Percentiles rank a stretch among this genome's conserved stretches.
phyloP scores from a whole-genome alignment of 805 yeast genomes.

The Saturnispora galanensis region DNA sequence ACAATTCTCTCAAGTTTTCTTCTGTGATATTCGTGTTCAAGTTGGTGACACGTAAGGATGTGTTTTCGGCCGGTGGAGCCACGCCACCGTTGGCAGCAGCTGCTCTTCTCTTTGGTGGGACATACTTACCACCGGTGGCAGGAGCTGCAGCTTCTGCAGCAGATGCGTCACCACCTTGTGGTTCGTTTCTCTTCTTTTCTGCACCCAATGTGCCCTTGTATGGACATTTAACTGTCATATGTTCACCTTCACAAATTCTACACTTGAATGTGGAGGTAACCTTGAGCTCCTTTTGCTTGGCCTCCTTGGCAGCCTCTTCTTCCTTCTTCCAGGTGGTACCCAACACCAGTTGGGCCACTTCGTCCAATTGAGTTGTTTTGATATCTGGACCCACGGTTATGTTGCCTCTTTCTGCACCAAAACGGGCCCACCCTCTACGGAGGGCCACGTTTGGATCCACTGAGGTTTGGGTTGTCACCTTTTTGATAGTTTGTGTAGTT shows the following conservation, averaged over 20 bases:
- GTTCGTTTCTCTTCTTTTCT: conserved; percentile 8
- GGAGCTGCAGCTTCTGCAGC: conserved; percentile 5
- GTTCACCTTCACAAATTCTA: conserved; percentile 91
- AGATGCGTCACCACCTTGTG: conserved; percentile 11
- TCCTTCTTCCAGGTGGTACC: conserved; percentile 70
- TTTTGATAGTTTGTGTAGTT: conserved; percentile 77
- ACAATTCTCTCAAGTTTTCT: conserved; percentile 66
- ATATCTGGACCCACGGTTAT: conserved; percentile 80
- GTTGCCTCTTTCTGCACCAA: conserved; percentile 64
- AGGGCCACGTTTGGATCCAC: conserved; percentile 82
- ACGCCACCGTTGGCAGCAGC: conserved; percentile 27
- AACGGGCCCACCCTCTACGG: conserved; percentile 81
- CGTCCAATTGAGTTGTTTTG: conserved; percentile 82
- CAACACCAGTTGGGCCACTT: conserved; percentile 65
- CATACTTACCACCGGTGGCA: conserved; percentile 32
- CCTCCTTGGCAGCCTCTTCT: conserved; percentile 60
- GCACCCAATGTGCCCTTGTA: conserved; percentile 77
- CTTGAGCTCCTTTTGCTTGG: conserved; percentile 39
- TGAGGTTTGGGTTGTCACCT: conserved; percentile 64
- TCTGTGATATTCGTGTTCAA: conserved; percentile 80
- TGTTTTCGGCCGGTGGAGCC: conserved; percentile 38
- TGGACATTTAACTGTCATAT: conserved; percentile 93
- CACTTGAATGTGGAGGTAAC: conserved; percentile 55
- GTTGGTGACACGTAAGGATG: conserved; percentile 86
- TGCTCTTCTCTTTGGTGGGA: conserved; percentile 52